phyloP scores from a whole-genome alignment of 2,329 filamentous ascomycete genomes.

The Aspergillus terreus region DNA sequence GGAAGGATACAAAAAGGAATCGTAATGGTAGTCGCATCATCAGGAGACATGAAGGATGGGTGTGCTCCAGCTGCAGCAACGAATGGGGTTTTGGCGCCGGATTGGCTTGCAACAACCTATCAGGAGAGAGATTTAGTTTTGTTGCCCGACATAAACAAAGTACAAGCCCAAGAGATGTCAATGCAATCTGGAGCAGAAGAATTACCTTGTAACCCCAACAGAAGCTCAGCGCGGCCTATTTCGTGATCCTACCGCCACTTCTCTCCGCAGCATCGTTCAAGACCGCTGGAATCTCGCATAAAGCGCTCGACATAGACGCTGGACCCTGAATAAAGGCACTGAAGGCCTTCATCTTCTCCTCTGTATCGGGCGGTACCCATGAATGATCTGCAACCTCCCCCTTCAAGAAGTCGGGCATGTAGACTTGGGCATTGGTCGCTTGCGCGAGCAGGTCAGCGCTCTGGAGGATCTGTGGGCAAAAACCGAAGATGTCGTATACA shows the following conservation, averaged over 20 bases:
- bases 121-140: background rate
- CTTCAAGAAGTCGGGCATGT: background rate
- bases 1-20: background rate
- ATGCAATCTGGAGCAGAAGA: background rate
- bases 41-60: background rate
- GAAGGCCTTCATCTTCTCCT: background rate
- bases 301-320: background rate
- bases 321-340: background rate
- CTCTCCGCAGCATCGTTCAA: background rate
- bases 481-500: background rate
- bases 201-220: background rate
- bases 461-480: background rate
- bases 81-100: background rate
- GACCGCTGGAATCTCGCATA: background rate
- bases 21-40: background rate
- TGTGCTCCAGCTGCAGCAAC: background rate
- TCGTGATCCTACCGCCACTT: background rate
- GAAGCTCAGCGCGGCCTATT: background rate
- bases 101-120: background rate
- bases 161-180: background rate
- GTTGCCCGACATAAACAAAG: background rate
- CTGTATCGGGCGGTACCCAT: background rate
- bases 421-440: background rate
- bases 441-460: background rate
- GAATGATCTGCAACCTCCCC: background rate